phyloP scores from a whole-genome alignment of 2,329 filamentous ascomycete genomes.

The Beauveria sp. region DNA sequence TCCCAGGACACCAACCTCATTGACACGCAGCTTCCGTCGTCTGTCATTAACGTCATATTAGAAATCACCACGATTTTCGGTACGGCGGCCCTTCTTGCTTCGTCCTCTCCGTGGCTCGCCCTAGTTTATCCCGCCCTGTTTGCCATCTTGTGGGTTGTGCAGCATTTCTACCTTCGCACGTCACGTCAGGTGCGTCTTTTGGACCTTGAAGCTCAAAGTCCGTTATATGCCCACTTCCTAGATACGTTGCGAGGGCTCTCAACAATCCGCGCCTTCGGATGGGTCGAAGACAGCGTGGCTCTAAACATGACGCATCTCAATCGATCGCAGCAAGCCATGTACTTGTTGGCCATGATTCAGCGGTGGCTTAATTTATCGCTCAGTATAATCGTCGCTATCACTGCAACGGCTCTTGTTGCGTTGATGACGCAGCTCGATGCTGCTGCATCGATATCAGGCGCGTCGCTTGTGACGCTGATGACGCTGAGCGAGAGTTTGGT shows the following conservation, averaged over 20 bases:
- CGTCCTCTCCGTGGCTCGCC: constrained; percentile 35
- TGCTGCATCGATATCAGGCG: constrained; percentile 28
- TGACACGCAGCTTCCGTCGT: constrained; percentile 22
- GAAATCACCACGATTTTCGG: constrained; percentile 36
- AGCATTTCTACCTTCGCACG: background rate
- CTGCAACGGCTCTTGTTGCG: constrained; percentile 38
- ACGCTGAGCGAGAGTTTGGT: constrained; percentile 23
- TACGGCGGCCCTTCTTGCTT: constrained; percentile 39
- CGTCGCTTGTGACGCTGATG: constrained; percentile 29
- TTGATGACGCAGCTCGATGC: constrained; percentile 35
- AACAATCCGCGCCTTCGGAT: constrained; percentile 49
- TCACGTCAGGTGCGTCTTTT: constrained; percentile 36
- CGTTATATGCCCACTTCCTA: constrained; percentile 35
- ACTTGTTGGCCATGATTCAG: constrained; percentile 49
- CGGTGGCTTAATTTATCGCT: constrained; percentile 46
- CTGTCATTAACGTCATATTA: constrained; percentile 24
- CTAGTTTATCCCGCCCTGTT: constrained; percentile 43
- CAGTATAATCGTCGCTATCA: constrained; percentile 37
- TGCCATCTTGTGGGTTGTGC: constrained; percentile 37
- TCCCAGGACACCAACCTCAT: constrained; percentile 28
- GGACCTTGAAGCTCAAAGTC: constrained; percentile 29
- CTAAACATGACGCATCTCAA: constrained; percentile 41
- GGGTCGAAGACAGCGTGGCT: constrained; percentile 34
- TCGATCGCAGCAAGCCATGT: constrained; percentile 47
- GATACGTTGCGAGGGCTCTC: constrained; percentile 45